Base-by-base conservation (phyloP, 192 early-diverging fungal genomes). In the Physocladia obscura region DNA sequence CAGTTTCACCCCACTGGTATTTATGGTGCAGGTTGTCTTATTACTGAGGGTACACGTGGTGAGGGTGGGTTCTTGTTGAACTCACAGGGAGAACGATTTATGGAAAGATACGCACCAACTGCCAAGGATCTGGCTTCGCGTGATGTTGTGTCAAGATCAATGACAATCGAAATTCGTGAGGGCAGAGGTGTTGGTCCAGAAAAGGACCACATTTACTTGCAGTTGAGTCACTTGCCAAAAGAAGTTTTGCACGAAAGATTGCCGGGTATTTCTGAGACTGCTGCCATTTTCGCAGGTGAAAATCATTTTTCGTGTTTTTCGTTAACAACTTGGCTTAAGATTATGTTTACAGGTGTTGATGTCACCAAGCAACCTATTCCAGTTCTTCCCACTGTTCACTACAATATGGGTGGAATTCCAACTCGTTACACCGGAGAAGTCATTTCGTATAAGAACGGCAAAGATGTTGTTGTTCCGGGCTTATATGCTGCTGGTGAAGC, bases 1-100 rank as follows among this genome's bases (percentile, higher is more conserved):
- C 97, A 98, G 82, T 98, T 98, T 89, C 97, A 98, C 78, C 97
- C 97, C 54, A 97, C 95, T 44, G 97, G 97, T 76, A 96, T 98
- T 78, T 98, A 98, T 79, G 95, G 95, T 62, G 92, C 95, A 57
- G 97, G 97, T 21, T 97, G 95, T 75, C 81, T 97, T 67, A 97
- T 99, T 77, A 97, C 97, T 21, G 97, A 99, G 79, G 94, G 93
- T 39, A 76, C 91, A 59, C 93, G 95, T 81, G 95, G 97, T 77
- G 97, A 97, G 86, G 95, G 97, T 74, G 97, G 97, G 58, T 93
- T 94, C 77, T 77, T 99, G 71, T 80, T 99, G 75, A 99, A 99
- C 89, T 87, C 89, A 48, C 79, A 94, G 77, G 95, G 95, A 78
- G 97, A 97, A 82, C 91, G 93, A 74, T 99, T 97, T 85, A 99